Evolutionary conservation across 345 rosid genomes (phyloP).

Genomic region (Arabidopsis suecica): DNA sequence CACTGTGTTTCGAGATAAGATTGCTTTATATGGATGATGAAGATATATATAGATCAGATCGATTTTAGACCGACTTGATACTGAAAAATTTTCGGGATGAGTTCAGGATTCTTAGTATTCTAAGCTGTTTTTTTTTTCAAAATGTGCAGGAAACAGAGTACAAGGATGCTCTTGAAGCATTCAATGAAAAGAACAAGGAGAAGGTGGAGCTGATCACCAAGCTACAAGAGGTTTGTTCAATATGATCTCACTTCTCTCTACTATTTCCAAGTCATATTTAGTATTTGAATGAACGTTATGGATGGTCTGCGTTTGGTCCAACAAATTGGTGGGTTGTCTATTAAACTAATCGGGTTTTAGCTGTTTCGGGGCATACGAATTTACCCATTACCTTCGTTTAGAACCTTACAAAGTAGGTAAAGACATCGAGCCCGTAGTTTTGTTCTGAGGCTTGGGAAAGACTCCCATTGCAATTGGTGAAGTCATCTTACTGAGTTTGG

Average conservation of each 20-base stretch:
- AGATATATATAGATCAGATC: neutral
- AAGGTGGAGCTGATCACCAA: constrained; percentile 86
- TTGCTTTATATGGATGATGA: neutral
- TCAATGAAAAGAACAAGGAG: constrained; percentile 85
- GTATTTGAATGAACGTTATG: constrained; percentile 7
- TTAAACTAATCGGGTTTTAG: neutral
- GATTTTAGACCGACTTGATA: neutral
- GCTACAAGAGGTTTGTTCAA: constrained; percentile 68
- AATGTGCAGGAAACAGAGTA: constrained; percentile 76
- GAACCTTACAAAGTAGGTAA: neutral
- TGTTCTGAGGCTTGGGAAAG: neutral
- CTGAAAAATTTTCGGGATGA: neutral
- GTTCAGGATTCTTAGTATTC: neutral
- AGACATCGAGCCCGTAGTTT: neutral
- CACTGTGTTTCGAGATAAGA: neutral
- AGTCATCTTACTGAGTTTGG: neutral
- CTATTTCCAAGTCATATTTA: neutral
- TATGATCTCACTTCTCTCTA: constrained; percentile 22
- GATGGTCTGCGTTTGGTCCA: constrained; percentile 9
- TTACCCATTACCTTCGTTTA: constrained; percentile 5
- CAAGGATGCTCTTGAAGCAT: constrained; percentile 80
- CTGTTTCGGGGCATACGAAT: constrained; percentile 8
- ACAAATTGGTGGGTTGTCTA: neutral
- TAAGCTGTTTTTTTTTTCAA: neutral
- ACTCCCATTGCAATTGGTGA: neutral